Evolutionary conservation across 2,329 filamentous ascomycete genomes (phyloP), one percentile per base, ranked within the genome.

Genomic region (Aureobasidium sp.): DNA sequence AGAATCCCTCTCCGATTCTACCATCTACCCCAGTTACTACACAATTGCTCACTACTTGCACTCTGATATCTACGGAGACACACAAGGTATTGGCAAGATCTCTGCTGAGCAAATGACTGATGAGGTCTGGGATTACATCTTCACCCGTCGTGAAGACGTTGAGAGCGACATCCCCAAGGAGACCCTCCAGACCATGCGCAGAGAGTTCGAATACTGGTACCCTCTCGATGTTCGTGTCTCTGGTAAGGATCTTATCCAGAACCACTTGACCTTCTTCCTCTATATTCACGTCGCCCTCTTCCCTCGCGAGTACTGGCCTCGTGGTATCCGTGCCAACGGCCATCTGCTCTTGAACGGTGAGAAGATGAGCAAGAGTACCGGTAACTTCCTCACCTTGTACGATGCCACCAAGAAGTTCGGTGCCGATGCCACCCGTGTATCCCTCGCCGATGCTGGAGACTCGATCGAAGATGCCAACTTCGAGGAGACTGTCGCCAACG

Each of bases 351-450:
- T 99, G 66, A 99, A 99, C 74, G 93, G 93, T 55, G 90, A 96
- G 74, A 99, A 99, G 84, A 99, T 99, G 94, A 89, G 87, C 74
- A 99, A 99, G 81, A 93, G 88, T 60, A 97, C 92, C 0, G 94
- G 94, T 65, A 99, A 97, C 79, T 99, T 99, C 81, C 82, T 99
- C 74, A 97, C 94, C 12, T 81, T 97, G 58, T 84, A 87, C 60
- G 90, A 97, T 65, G 84, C 92, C 34, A 88, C 93, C 15, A 83
- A 87, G 69, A 99, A 99, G 75, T 99, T 94, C 70, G 94, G 94
- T 70, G 93, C 94, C 9, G 94, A 97, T 74, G 94, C 94, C 14
- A 88, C 89, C 47, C 85, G 93, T 72, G 89, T 97, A 69, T 91
- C 92, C 3, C 86, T 99, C 66, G 93, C 93, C 20, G 94, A 99